phyloP scores from a whole-genome alignment of 108 stramenopile genomes.

The Pseudonitzschia multiseries region DNA sequence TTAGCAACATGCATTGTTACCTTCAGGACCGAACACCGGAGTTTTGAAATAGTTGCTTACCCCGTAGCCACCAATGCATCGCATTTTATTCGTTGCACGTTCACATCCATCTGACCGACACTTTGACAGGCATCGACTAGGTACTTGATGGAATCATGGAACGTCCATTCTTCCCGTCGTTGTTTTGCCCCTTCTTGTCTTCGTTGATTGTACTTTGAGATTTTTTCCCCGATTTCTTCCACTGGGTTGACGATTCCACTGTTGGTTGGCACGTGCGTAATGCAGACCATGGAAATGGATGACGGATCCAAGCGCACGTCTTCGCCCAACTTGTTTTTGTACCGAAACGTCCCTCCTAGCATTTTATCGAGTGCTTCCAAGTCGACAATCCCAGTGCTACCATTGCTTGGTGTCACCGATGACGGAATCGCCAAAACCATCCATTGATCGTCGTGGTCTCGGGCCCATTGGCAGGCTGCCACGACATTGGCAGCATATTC shows the following conservation, averaged over 20 bases:
- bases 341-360: constrained; percentile 36
- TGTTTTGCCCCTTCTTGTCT: background rate
- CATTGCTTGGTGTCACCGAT: background rate
- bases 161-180: background rate
- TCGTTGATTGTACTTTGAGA: constrained; percentile 32
- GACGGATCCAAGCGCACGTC: constrained; percentile 39
- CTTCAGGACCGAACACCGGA: too few species aligned
- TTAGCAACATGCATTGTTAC: too few species aligned
- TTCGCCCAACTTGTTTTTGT: constrained; percentile 7
- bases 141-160: constrained; percentile 45
- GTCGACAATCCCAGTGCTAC: constrained; percentile 55
- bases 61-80: constrained; percentile 75
- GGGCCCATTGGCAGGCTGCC: constrained; percentile 67
- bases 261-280: constrained; percentile 84
- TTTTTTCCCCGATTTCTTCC: constrained; percentile 48
- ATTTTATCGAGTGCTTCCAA: constrained; percentile 54
- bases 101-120: constrained; percentile 63
- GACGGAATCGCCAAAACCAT: constrained; percentile 59
- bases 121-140: constrained; percentile 84
- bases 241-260: constrained; percentile 80
- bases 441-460: constrained; percentile 46
- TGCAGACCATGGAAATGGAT: constrained; percentile 55
- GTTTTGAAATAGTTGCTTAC: background rate
- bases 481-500: constrained; percentile 87
- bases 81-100: constrained; percentile 60